Base-by-base conservation (phyloP, 2,329 filamentous ascomycete genomes). In the Curvularia sp. region DNA sequence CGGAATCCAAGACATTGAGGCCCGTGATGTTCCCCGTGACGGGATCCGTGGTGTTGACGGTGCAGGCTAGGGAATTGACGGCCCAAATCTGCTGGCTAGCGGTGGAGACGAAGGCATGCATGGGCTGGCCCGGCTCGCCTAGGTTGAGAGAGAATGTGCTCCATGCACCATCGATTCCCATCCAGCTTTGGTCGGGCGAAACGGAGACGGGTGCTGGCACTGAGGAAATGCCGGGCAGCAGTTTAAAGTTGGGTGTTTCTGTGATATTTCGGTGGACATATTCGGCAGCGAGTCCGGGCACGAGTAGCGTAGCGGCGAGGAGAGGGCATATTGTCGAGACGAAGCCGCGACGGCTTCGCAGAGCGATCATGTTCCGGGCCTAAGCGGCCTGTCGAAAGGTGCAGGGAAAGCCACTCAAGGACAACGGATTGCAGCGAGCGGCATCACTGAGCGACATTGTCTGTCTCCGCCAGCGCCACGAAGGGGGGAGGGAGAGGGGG, bases 51-150 rank as follows among this genome's bases (percentile, higher is more conserved):
- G 60, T 44, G 48, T 69, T 66, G 12, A 54, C 43, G 15, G 64
- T 39, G 48, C 72, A 75, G n/a, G 70, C 73, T 43, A 58, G 55
- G 31, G 48, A 82, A 39, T 75, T 62, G 44, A 92, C 79, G 3
- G 86, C 83, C 89, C 89, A 92, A 43, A 89, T 87, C 74, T 92
- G 89, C 35, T 90, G 90, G 42, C 88, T 82, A 12, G 85, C 83
- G 5, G 89, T 92, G 68, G 88, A 91, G 51, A 88, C 82, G 12
- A 85, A 79, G 50, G 88, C 82, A 63, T 85, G 83, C 33, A 87
- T 78, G 55, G 78, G 76, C 68, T 86, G 83, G 24, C 75, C 72
- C 13, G 85, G 84, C 7, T 77, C 79, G 50, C 87, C 87, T 20
- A 84, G 81, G 66, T 79, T 84, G 59, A 93, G 80, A 12, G 80